Base-by-base conservation (phyloP, 805 yeast species). In the Yamadazyma akitaensis region DNA sequence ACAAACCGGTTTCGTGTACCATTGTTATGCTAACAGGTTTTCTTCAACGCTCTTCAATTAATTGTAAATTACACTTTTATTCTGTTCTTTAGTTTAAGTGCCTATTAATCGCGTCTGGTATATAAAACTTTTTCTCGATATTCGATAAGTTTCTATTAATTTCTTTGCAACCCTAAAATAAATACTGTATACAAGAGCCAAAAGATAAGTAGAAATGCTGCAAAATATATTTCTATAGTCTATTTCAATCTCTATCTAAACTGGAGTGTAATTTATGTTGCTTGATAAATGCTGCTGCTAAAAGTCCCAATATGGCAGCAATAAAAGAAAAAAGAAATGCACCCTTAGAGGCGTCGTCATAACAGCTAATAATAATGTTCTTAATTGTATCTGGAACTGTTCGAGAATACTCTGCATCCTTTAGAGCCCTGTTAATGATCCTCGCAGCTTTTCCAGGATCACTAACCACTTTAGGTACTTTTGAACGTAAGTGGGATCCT, bases 211-310 rank as follows among this genome's bases (percentile, higher is more conserved):
- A 21, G 7, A 7, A 21, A 21, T 21, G 7, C 24, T 21, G 24
- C 24, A 21, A 5, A 21, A 21, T 4, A 21, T 21, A 21, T 8
- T 16, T 36, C 24, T 36, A 37, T 37, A 25, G 7, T 13, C 5
- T 33, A 33, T 19, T 24, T 38, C 49, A 65, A 24, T 65, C 67
- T 53, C 86, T 67, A 43, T 73, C 65, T 36, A 82, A 63, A 2
- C 77, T 73, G 1, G 80, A 57, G 58, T 81, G 85, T 38, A 84
- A 65, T 44, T 70, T 73, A 59, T 82, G 77, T 60, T 84, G 88
- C 51, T 72, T 75, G 65, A 83, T 77, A 44, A 80, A 63, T 28
- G 73, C 64, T 2, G 78, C 65, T 9, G 74, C 58, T 1, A 65
- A 40, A 37, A 73, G 62, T 0, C 82, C 77, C 11, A 77, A 16